Percentiles rank a stretch among this genome's conserved stretches.
phyloP scores from a whole-genome alignment of 169 alveolate genomes.

The Babesia ovata region DNA sequence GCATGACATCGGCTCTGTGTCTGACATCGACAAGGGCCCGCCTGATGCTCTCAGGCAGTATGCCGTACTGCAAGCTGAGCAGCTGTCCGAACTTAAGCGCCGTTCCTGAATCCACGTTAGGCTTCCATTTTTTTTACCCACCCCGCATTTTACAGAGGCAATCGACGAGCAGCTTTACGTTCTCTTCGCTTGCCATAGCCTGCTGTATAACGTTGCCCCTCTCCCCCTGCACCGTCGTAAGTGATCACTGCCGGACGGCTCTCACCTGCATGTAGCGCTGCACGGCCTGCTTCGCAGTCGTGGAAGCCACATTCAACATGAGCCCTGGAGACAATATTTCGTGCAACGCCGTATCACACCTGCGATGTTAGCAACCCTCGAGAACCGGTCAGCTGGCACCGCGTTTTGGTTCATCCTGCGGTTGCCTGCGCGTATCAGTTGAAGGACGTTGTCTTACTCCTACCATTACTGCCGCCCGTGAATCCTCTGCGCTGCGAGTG shows the following conservation, averaged over 20 bases:
- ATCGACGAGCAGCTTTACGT: conserved; percentile 51
- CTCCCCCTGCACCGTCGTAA: conserved; percentile 48
- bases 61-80: conserved; percentile 84
- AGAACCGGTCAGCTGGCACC: conserved; percentile 49
- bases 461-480: neutral
- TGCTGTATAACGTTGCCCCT: conserved; percentile 11
- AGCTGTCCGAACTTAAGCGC: conserved; percentile 68
- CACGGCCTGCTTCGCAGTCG: conserved; percentile 56
- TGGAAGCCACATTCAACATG: conserved; percentile 48
- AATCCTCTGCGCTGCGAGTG: neutral
- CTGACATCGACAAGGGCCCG: conserved; percentile 88
- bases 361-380: conserved; percentile 62
- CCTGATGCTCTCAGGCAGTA: conserved; percentile 84
- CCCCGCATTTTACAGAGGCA: conserved; percentile 72
- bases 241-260: neutral
- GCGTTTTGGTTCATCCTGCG: conserved; percentile 54
- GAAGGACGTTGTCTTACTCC: too few relatives aligned
- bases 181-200: conserved; percentile 52
- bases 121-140: neutral
- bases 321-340: conserved; percentile 22
- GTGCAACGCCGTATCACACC: conserved; percentile 11
- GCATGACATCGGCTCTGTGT: conserved; percentile 92
- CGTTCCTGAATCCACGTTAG: conserved; percentile 26
- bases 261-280: conserved; percentile 53
- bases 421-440: neutral